A percentile compares a stretch with the other conserved stretches of the same genome.
Conservation (phyloP, 176 grass and related monocot genomes). For the Carex littledalei region DNA sequence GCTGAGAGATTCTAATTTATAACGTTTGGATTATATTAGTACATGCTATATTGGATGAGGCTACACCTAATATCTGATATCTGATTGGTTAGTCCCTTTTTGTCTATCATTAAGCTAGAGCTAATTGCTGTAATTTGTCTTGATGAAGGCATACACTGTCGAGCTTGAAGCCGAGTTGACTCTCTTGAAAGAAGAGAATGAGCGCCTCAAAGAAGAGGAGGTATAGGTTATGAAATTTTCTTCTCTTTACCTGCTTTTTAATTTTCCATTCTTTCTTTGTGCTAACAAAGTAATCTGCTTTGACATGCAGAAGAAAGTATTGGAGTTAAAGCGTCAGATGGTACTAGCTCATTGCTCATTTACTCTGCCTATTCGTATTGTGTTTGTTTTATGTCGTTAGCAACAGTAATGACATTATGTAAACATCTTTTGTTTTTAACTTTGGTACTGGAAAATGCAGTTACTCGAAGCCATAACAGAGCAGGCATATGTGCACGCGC, state of each 20-base stretch:
- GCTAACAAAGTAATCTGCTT: slow-evolving; percentile 19
- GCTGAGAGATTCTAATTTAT: too few species aligned
- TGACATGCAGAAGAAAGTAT: slow-evolving; percentile 43
- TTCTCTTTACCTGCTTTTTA: neutral
- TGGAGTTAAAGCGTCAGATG: slow-evolving; percentile 49
- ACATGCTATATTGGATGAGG: too few species aligned
- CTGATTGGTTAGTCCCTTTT: neutral
- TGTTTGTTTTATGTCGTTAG: neutral
- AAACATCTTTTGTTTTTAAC: neutral
- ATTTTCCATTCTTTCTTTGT: neutral
- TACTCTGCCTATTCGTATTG: neutral
- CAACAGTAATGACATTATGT: neutral
- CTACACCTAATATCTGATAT: too few species aligned
- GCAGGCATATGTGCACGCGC: slow-evolving; percentile 18
- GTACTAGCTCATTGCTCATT: slow-evolving; percentile 25
- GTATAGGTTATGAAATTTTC: slow-evolving; percentile 16
- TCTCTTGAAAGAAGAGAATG: slow-evolving; percentile 82
- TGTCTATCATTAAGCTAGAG: neutral
- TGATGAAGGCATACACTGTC: slow-evolving; percentile 68
- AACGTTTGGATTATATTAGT: too few species aligned
- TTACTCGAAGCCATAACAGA: slow-evolving; percentile 25
- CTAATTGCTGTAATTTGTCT: neutral
- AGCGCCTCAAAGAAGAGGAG: slow-evolving; percentile 61
- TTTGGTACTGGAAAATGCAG: neutral
- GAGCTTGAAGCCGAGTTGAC: slow-evolving; percentile 90